Conservation (phyloP, 352 stramenopile genomes). For the Phytophthora quininea region DNA sequence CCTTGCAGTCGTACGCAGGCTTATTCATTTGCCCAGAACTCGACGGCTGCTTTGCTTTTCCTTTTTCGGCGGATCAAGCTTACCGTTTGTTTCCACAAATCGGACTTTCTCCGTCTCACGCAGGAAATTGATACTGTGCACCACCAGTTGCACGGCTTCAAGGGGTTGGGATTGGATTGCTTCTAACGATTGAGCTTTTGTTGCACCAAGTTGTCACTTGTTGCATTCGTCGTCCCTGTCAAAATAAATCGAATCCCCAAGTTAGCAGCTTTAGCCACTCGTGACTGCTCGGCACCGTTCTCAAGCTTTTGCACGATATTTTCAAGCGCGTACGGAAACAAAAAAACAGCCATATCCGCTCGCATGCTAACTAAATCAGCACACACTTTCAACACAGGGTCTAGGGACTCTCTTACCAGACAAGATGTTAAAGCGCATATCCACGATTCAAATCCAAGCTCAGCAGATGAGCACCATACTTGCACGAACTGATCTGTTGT, state of each 20-base stretch:
- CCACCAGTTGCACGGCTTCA: conserved; percentile 65
- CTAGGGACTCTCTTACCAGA: conserved; percentile 39
- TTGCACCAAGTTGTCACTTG: neutral
- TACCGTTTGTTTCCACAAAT: conserved; percentile 75
- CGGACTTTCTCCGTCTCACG: conserved; percentile 74
- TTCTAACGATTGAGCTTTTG: neutral
- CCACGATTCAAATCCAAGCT: conserved; percentile 61
- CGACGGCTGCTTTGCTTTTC: conserved; percentile 8
- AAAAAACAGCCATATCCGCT: conserved; percentile 69
- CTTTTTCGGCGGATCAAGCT: conserved; percentile 9
- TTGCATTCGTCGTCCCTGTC: conserved; percentile 14
- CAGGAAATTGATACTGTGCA: conserved; percentile 84
- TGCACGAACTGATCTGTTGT: conserved; percentile 30
- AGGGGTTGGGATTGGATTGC: conserved; percentile 29
- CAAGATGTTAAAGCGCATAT: conserved; percentile 55
- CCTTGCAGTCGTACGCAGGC: conserved; percentile 57
- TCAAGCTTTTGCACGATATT: conserved; percentile 30
- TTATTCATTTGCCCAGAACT: conserved; percentile 22
- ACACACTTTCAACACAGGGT: conserved; percentile 64
- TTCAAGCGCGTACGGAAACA: conserved; percentile 77
- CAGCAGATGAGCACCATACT: conserved; percentile 47
- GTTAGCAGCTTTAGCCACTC: conserved; percentile 36
- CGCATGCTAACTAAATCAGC: conserved; percentile 42
- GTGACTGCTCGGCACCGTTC: conserved; percentile 8
- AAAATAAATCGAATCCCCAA: conserved; percentile 53